phyloP scores from a whole-genome alignment of 2,329 filamentous ascomycete genomes.

The Claviceps fusiformis region DNA sequence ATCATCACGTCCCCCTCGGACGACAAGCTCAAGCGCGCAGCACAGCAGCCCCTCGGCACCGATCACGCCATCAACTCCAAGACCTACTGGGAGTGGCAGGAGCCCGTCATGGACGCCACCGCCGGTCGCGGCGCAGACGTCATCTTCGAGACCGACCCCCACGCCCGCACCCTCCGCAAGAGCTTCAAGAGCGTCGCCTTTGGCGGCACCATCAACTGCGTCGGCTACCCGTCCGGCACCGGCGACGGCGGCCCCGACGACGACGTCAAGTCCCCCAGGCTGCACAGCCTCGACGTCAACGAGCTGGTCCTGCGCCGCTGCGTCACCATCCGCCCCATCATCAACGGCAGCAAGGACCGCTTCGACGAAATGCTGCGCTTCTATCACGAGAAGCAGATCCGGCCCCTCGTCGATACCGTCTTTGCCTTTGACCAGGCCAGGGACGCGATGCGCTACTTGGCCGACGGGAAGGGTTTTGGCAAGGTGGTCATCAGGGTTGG shows the following conservation, averaged over 20 bases:
- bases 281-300: slow-evolving; percentile 45
- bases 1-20: slow-evolving; percentile 43
- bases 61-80: slow-evolving; percentile 41
- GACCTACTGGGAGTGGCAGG: slow-evolving; percentile 37
- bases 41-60: slow-evolving; percentile 32
- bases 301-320: slow-evolving; percentile 34
- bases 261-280: background rate
- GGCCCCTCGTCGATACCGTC: slow-evolving; percentile 32
- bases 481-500: slow-evolving; percentile 37
- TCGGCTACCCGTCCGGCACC: slow-evolving; percentile 38
- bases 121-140: slow-evolving; percentile 33
- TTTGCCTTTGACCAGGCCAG: slow-evolving; percentile 33
- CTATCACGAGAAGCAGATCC: slow-evolving; percentile 29
- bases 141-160: slow-evolving; percentile 42
- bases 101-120: slow-evolving; percentile 32
- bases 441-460: slow-evolving; percentile 39
- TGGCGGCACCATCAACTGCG: slow-evolving; percentile 38
- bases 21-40: slow-evolving; percentile 32
- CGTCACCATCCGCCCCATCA: slow-evolving; percentile 37
- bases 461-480: slow-evolving; percentile 40
- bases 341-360: slow-evolving; percentile 44
- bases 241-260: background rate
- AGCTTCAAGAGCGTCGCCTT: slow-evolving; percentile 40
- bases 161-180: slow-evolving; percentile 32
- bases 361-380: slow-evolving; percentile 40